Evolutionary conservation across 179 eudicot genomes (phyloP).

Genomic region (Gypsophila paniculata): DNA sequence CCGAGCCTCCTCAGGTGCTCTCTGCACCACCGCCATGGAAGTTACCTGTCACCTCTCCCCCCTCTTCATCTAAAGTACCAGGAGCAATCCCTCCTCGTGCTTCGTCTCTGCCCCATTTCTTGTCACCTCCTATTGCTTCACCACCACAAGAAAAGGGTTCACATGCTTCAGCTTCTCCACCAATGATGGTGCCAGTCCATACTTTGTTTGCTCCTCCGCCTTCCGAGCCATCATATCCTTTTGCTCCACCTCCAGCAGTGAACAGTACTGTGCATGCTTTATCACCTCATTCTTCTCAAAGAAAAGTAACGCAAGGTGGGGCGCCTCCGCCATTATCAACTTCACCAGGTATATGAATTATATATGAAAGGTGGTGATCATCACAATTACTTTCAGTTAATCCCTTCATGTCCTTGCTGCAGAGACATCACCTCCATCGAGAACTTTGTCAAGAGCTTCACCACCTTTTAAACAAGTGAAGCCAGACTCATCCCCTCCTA

Average conservation of each 20-base stretch:
- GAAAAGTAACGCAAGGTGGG: constrained; percentile 20
- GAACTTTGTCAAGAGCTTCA: constrained; percentile 21
- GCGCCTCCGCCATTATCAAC: constrained; percentile 27
- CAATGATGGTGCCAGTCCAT: constrained; percentile 26
- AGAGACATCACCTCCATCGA: constrained; percentile 27
- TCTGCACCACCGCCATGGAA: constrained; percentile 26
- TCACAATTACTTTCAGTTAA: constrained; percentile 1
- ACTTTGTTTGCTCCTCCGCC: constrained; percentile 27
- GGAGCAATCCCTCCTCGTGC: constrained; percentile 24
- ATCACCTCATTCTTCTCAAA: constrained; percentile 32
- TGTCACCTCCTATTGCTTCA: constrained; percentile 17
- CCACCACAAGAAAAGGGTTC: constrained; percentile 15
- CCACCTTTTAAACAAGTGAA: constrained; percentile 25
- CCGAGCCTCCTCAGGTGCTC: constrained; percentile 16
- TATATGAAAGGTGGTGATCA: not conserved
- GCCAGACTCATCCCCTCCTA: constrained; percentile 23
- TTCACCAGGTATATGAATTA: constrained; percentile 35
- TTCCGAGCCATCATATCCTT: constrained; percentile 16
- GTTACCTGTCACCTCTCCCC: constrained; percentile 23
- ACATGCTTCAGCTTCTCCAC: constrained; percentile 16
- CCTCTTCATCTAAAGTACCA: constrained; percentile 16
- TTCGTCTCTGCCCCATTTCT: constrained; percentile 21
- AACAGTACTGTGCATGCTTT: constrained; percentile 18
- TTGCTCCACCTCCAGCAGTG: constrained; percentile 25
- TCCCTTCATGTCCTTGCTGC: not conserved